These are phyloP conservation scores for Paulownia fortunei DNA, from an alignment of 257 asterid genomes.

Conservation along the genomic window DNA sequence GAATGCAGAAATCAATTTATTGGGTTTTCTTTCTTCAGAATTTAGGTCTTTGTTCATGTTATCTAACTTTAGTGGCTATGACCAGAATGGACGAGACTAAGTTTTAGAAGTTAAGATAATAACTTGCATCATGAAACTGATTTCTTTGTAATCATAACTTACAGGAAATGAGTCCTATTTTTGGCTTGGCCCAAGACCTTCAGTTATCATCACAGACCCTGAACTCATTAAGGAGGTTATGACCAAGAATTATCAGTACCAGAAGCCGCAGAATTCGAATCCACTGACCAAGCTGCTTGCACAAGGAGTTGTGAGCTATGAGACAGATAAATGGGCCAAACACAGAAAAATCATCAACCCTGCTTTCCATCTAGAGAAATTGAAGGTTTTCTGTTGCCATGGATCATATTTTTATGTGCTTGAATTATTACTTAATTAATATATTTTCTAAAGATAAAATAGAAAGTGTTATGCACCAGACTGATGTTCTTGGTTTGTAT, in stretches of 20 bases:
- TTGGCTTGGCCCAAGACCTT: conserved; percentile 68
- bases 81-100: no score
- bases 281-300: conserved; percentile 47
- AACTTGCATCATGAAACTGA: not conserved
- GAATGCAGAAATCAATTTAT: no score
- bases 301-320: conserved; percentile 42
- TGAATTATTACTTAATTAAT: not conserved
- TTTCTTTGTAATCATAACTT: not conserved
- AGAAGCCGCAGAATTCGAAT: conserved; percentile 37
- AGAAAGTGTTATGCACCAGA: not conserved
- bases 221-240: conserved; percentile 56
- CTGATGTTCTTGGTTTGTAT: no score
- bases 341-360: conserved; percentile 66
- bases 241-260: conserved; percentile 34
- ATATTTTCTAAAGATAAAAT: not conserved
- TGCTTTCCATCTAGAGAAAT: conserved; percentile 60
- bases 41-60: not conserved
- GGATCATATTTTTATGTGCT: not conserved
- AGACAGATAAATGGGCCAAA: conserved; percentile 64
- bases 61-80: no score
- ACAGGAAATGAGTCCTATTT: conserved; percentile 52
- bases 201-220: conserved; percentile 43
- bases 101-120: no score
- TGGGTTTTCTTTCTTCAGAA: no score
- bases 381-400: conserved; percentile 44